A percentile compares a stretch with the other conserved stretches of the same genome.
phyloP scores from a whole-genome alignment of 768 basidiomycete species.

The Lanmaoa rubissima region DNA sequence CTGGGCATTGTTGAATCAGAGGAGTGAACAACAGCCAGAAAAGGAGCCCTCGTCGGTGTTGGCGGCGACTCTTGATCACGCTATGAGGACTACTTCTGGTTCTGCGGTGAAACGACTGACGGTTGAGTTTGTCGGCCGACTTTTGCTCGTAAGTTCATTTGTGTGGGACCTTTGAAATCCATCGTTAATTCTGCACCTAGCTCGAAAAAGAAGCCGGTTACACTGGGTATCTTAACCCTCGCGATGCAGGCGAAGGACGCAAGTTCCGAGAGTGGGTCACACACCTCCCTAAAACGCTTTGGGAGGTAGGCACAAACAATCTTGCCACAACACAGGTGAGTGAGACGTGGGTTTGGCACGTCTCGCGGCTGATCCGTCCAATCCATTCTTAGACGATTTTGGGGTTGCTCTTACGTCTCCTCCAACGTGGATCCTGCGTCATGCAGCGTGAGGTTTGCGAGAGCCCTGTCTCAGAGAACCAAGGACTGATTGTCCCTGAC shows the following conservation, averaged over 20 bases:
- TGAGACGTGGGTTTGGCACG: background rate
- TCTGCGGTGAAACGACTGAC: slow-evolving; percentile 65
- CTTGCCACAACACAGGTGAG: slow-evolving; percentile 59
- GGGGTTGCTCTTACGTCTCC: slow-evolving; percentile 57
- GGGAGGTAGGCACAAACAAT: slow-evolving; percentile 74
- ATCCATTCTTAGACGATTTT: slow-evolving; percentile 46
- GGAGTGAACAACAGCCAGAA: slow-evolving; percentile 25
- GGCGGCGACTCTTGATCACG: slow-evolving; percentile 64
- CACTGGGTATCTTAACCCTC: slow-evolving; percentile 44
- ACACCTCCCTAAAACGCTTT: slow-evolving; percentile 76
- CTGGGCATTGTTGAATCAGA: slow-evolving; percentile 67
- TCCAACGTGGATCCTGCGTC: slow-evolving; percentile 53
- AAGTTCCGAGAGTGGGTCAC: slow-evolving; percentile 64
- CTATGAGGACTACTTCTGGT: slow-evolving; percentile 52
- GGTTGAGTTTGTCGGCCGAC: slow-evolving; percentile 70
- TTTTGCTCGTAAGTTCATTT: slow-evolving; percentile 56
- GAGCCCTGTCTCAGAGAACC: background rate
- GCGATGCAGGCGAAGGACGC: slow-evolving; percentile 23
- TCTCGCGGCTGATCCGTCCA: slow-evolving; percentile 7
- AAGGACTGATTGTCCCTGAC: slow-evolving; percentile 14
- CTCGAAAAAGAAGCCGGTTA: slow-evolving; percentile 58
- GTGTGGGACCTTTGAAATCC: background rate
- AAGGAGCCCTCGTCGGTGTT: slow-evolving; percentile 33
- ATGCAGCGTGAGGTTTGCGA: slow-evolving; percentile 44
- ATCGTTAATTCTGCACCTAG: slow-evolving; percentile 36